These are phyloP conservation scores for Chlorella sp. DNA, from an alignment of 139 green algal genomes.

Conservation along the genomic window DNA sequence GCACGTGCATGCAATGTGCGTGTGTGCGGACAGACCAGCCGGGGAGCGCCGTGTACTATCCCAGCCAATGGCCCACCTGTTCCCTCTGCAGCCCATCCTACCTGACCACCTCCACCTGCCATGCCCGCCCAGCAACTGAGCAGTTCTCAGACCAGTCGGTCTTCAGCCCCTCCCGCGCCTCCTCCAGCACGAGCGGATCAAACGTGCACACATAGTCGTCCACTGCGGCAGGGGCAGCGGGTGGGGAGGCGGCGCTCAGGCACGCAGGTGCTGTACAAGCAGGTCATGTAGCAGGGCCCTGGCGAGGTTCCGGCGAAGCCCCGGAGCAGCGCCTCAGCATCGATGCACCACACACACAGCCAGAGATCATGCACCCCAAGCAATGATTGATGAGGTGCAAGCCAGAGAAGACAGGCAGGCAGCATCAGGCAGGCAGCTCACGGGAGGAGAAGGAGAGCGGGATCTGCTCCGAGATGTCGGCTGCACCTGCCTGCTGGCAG, in stretches of 20 bases:
- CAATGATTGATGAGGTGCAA: no score
- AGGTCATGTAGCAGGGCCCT: no score
- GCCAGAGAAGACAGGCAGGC: no score
- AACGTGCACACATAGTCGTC: conserved; percentile 76
- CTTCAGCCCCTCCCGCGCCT: conserved; percentile 71
- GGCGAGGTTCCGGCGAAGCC: no score
- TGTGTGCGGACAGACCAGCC: no score
- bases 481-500: conserved; percentile 47
- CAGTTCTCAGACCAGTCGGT: conserved; percentile 61
- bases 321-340: no score
- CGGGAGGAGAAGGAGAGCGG: conserved; percentile 31
- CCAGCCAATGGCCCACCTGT: no score
- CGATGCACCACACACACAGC: conserved; percentile 21
- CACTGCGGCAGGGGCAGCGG: background rate
- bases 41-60: no score
- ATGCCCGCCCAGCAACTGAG: conserved; percentile 9
- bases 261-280: no score
- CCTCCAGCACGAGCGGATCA: conserved; percentile 85
- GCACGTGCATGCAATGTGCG: no score
- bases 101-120: conserved; percentile 44
- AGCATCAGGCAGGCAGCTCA: background rate
- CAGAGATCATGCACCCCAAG: no score
- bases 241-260: no score
- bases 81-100: background rate
- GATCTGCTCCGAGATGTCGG: conserved; percentile 47